Percentiles rank a stretch among this genome's conserved stretches.
These are phyloP conservation scores for Tolypocladium sp. DNA, from an alignment of 2,329 filamentous ascomycete genomes.

Conservation along the genomic window DNA sequence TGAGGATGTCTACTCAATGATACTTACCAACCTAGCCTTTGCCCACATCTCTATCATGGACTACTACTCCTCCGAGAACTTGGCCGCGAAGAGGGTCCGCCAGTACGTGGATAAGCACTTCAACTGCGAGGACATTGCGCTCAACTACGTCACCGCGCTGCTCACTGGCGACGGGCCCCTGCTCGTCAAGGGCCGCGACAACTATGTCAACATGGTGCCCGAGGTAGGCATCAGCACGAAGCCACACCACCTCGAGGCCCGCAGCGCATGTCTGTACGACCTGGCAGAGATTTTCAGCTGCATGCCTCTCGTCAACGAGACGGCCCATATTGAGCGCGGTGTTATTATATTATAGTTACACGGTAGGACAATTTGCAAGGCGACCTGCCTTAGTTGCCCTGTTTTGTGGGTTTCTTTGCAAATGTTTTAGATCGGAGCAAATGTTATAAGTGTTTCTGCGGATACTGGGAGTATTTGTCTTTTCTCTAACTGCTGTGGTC, in stretches of 20 bases:
- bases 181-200: constrained; percentile 21
- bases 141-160: constrained; percentile 26
- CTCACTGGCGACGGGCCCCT: constrained; percentile 24
- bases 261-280: constrained; percentile 25
- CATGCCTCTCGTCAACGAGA: constrained; percentile 24
- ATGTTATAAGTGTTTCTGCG: too few species aligned
- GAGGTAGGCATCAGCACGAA: constrained; percentile 21
- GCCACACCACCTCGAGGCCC: constrained; percentile 19
- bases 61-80: constrained; percentile 25
- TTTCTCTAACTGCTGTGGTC: too few species aligned
- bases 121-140: constrained; percentile 31
- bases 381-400: too few species aligned
- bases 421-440: too few species aligned
- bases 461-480: too few species aligned
- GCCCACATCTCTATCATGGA: constrained; percentile 27
- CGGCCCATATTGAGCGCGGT: constrained; percentile 21
- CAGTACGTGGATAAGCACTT: constrained; percentile 26
- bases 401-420: too few species aligned
- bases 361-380: too few species aligned
- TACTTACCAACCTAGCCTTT: constrained; percentile 28
- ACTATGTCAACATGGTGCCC: constrained; percentile 21
- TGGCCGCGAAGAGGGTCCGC: constrained; percentile 19
- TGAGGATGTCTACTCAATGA: constrained; percentile 22
- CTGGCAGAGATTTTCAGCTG: constrained; percentile 23
- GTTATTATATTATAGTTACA: constrained; percentile 13